Conservation (phyloP, 2,329 filamentous ascomycete genomes). For the Lecanosticta acicola region DNA sequence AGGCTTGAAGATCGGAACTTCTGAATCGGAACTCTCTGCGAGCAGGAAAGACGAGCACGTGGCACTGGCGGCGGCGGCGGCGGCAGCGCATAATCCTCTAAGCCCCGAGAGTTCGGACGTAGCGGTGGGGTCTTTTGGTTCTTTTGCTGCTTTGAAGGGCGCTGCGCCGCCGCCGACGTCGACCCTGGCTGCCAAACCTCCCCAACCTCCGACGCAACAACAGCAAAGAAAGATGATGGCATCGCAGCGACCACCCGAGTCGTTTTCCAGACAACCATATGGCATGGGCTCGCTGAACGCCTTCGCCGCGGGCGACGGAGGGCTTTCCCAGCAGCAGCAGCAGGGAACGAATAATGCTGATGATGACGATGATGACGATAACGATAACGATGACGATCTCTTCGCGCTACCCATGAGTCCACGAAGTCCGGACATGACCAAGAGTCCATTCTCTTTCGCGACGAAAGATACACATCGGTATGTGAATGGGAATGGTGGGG, state of each 20-base stretch:
- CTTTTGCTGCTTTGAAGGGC: slow-evolving; percentile 55
- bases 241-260: slow-evolving; percentile 29
- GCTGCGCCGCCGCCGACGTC: slow-evolving; percentile 26
- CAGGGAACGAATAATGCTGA: neutral
- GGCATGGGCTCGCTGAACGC: slow-evolving; percentile 43
- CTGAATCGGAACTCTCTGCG: slow-evolving; percentile 31
- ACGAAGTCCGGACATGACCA: slow-evolving; percentile 76
- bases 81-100: slow-evolving; percentile 45
- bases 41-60: slow-evolving; percentile 9
- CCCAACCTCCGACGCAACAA: slow-evolving; percentile 26
- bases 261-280: slow-evolving; percentile 30
- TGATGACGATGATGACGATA: slow-evolving; percentile 30
- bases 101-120: slow-evolving; percentile 60
- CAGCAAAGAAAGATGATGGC: slow-evolving; percentile 17
- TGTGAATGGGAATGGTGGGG: slow-evolving; percentile 22
- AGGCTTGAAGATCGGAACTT: slow-evolving; percentile 72
- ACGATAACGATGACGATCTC: slow-evolving; percentile 68
- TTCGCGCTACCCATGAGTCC: slow-evolving; percentile 86
- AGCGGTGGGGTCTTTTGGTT: slow-evolving; percentile 55
- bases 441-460: slow-evolving; percentile 67
- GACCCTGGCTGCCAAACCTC: slow-evolving; percentile 40
- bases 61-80: slow-evolving; percentile 6
- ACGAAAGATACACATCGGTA: slow-evolving; percentile 37
- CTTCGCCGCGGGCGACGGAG: slow-evolving; percentile 33
- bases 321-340: slow-evolving; percentile 11